Evolutionary conservation across 805 yeast species (phyloP), one percentile per base, ranked within the genome.

Genomic region (Ogataea sp.): DNA sequence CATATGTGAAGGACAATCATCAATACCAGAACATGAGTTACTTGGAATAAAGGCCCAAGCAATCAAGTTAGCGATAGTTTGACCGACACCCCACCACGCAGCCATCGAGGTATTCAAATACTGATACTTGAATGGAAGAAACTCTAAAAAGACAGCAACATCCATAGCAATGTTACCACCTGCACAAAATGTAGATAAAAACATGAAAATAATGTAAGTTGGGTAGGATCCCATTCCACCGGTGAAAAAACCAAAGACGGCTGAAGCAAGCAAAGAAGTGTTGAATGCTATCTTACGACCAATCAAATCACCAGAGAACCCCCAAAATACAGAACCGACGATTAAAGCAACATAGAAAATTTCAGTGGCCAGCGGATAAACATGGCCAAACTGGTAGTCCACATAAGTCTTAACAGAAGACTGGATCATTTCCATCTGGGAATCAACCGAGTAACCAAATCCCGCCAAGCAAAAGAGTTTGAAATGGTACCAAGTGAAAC

Each of bases 51-150:
- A 69, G 0, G 75, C 80, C 78, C 80, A 77, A 4, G 78, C 70
- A 31, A 75, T 48, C 16, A 75, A 55, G 25, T 64, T 63, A 11
- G 78, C 68, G 32, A 76, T 59, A 2, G 78, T 66, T 51, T 77
- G 82, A 25, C 82, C 83, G 27, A 77, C 61, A 34, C 80, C 78
- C 83, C 83, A 77, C 74, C 70, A 78, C 33, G 67, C 59, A 18
- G 80, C 75, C 57, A 77, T 65, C 28, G 71, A 61, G 2, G 80
- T 73, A 37, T 70, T 61, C 44, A 74, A 52, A 67, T 68, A 75
- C 46, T 73, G 76, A 47, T 68, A 58, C 36, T 65, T 66, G 33
- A 64, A 57, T 2, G 82, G 81, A 41, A 75, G 56, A 41, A 67
- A 73, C 49, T 75, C 79, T 28, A 75, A 51, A 46, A 72, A 72